phyloP scores from a whole-genome alignment of 2,329 filamentous ascomycete genomes.

The Sclerotinia nivalis region DNA sequence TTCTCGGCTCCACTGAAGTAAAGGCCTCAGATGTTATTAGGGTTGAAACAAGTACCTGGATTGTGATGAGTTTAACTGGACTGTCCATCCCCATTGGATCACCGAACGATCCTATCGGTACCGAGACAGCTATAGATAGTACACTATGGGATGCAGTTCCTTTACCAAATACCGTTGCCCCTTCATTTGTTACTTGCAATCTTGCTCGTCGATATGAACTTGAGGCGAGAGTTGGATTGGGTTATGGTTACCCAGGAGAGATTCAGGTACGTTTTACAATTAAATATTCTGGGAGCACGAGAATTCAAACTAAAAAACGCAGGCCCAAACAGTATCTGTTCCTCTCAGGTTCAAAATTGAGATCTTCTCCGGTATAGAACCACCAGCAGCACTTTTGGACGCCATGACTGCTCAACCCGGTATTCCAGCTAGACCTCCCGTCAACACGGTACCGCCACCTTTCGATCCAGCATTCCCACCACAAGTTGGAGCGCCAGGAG shows the following conservation, averaged over 20 bases:
- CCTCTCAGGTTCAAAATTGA: constrained; percentile 77
- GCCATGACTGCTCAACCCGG: constrained; percentile 50
- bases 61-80: constrained; percentile 70
- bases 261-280: constrained; percentile 35
- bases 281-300: not conserved
- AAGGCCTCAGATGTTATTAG: constrained; percentile 73
- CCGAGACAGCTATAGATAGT: constrained; percentile 69
- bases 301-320: constrained; percentile 29
- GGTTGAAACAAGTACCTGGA: constrained; percentile 71
- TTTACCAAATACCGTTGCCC: constrained; percentile 83
- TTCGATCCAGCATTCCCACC: constrained; percentile 59
- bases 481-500: constrained; percentile 52
- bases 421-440: constrained; percentile 31
- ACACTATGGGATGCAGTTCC: constrained; percentile 70
- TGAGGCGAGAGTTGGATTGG: constrained; percentile 76
- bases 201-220: constrained; percentile 79
- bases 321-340: constrained; percentile 74
- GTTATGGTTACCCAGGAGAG: constrained; percentile 63
- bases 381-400: constrained; percentile 73
- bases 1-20: constrained; percentile 78
- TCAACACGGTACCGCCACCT: constrained; percentile 33
- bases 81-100: constrained; percentile 70
- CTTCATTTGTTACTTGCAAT: constrained; percentile 87
- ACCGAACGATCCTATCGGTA: constrained; percentile 58
- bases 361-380: constrained; percentile 84